These are phyloP conservation scores for Magnusiomyces clavatus DNA, from an alignment of 1,139 yeast species.

Conservation along the genomic window DNA sequence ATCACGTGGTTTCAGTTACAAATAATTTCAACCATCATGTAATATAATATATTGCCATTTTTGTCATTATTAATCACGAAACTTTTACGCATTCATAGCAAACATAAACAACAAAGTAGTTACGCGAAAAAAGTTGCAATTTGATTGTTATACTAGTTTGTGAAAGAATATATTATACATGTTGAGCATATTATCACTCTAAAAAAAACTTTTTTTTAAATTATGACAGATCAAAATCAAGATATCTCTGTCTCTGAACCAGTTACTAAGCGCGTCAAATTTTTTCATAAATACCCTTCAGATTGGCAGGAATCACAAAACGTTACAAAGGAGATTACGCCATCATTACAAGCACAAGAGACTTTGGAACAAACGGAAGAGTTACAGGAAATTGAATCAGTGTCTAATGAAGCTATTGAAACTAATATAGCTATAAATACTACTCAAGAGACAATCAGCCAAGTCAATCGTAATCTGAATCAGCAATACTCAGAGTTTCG, in stretches of 20 bases:
- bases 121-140: too few relatives aligned
- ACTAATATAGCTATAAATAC: not conserved
- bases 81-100: too few relatives aligned
- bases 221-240: too few relatives aligned
- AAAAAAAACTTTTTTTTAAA: too few relatives aligned
- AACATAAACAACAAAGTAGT: too few relatives aligned
- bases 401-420: not conserved
- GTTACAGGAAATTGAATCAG: not conserved
- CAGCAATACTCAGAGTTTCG: constrained; percentile 12
- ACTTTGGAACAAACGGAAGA: not conserved
- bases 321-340: not conserved
- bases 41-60: too few relatives aligned
- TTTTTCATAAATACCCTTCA: constrained; percentile 4
- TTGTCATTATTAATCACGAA: too few relatives aligned
- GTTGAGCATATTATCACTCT: too few relatives aligned
- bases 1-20: too few relatives aligned
- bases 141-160: too few relatives aligned
- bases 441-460: not conserved
- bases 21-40: too few relatives aligned
- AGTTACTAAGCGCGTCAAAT: not conserved
- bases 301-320: not conserved
- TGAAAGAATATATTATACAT: too few relatives aligned
- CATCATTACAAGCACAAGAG: not conserved
- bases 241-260: not conserved
- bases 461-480: not conserved